Percentiles rank a stretch among this genome's conserved stretches.
Evolutionary conservation across 1,284 basidiomycete species (phyloP).

Genomic region (Marasmius fiardii): DNA sequence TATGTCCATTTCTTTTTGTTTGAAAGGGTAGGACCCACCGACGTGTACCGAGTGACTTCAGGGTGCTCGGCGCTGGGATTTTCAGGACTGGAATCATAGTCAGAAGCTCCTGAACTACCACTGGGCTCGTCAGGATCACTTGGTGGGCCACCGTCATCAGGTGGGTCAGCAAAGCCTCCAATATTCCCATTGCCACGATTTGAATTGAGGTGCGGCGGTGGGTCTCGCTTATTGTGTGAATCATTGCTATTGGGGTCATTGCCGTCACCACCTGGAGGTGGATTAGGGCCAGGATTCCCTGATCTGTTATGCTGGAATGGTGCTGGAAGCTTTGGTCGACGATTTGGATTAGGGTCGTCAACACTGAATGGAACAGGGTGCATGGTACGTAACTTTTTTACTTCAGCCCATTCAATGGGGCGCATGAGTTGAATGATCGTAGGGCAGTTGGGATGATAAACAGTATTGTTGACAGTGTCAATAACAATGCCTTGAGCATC

Average conservation of each 20-base stretch:
- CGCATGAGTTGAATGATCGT: not conserved
- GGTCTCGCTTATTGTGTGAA: not conserved
- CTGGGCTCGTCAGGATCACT: not conserved
- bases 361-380: not conserved
- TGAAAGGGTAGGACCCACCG: not conserved
- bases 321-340: not conserved
- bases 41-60: not conserved
- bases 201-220: not conserved
- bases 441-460: not conserved
- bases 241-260: not conserved
- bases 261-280: not conserved
- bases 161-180: not conserved
- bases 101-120: not conserved
- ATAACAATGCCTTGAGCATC: not conserved
- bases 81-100: not conserved
- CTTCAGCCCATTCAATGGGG: not conserved
- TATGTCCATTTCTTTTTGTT: not conserved
- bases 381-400: not conserved
- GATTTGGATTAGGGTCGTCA: not conserved
- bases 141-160: not conserved
- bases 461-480: not conserved
- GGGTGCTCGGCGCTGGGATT: not conserved
- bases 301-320: not conserved
- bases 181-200: not conserved
- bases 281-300: not conserved